Conservation (phyloP, 116 monocot species). For the Phalaenopsis hybrid region DNA sequence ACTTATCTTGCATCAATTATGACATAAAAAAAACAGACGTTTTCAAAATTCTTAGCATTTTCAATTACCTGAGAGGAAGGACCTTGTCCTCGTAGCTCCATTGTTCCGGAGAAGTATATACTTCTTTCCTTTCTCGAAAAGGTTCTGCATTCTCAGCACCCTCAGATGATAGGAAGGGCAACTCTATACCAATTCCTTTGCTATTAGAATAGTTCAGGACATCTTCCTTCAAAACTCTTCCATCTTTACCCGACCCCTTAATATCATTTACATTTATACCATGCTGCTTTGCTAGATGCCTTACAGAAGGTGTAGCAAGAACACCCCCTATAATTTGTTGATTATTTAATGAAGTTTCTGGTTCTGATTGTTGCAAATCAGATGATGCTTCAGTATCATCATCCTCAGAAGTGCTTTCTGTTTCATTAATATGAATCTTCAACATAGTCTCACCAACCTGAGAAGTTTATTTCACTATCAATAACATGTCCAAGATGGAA, state of each 20-base stretch:
- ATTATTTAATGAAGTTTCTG: conserved; percentile 14
- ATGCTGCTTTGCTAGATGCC: conserved; percentile 72
- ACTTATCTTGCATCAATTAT: neutral
- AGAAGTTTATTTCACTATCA: conserved; percentile 10
- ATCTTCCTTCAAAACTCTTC: conserved; percentile 85
- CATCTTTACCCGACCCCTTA: conserved; percentile 76
- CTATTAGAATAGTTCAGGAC: conserved; percentile 48
- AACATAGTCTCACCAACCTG: conserved; percentile 94
- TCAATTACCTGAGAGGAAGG: conserved; percentile 73
- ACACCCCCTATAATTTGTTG: conserved; percentile 25
- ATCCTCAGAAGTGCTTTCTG: conserved; percentile 21
- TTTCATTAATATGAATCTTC: conserved; percentile 54
- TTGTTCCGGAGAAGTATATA: conserved; percentile 7
- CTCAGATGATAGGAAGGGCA: conserved; percentile 11
- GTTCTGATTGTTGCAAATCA: conserved; percentile 16
- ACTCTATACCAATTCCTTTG: conserved; percentile 36
- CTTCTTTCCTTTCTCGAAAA: conserved; percentile 18
- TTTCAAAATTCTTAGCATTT: conserved; percentile 4
- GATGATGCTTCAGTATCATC: conserved; percentile 12
- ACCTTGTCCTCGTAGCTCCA: conserved; percentile 47
- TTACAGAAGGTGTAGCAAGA: conserved; percentile 68
- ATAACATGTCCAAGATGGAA: neutral
- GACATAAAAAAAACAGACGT: neutral
- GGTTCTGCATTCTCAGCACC: conserved; percentile 21
- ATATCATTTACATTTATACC: conserved; percentile 67